Evolutionary conservation across 169 alveolate species (phyloP).

Genomic region (Plasmodium reichenowi): DNA sequence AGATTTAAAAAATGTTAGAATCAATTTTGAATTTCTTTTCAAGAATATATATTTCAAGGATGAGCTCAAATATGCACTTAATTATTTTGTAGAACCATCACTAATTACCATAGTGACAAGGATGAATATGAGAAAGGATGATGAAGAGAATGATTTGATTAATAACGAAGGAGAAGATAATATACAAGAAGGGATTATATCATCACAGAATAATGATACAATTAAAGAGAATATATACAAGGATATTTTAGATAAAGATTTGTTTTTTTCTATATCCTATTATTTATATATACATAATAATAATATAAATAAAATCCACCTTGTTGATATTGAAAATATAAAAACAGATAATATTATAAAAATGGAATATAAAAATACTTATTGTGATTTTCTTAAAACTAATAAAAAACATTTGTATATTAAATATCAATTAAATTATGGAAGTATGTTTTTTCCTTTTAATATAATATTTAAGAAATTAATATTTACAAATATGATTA

Average conservation of each 20-base stretch:
- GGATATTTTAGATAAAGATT: background rate
- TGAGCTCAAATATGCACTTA: conserved; percentile 1
- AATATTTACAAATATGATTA: conserved; percentile 5
- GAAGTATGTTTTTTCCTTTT: conserved; percentile 56
- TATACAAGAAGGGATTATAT: background rate
- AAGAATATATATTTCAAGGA: conserved; percentile 22
- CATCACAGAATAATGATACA: background rate
- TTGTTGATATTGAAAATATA: conserved; percentile 14
- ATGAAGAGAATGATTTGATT: background rate
- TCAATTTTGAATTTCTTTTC: conserved; percentile 43
- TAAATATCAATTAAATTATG: conserved; percentile 26
- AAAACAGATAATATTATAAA: background rate
- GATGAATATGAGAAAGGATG: background rate
- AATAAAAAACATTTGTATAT: conserved; percentile 10
- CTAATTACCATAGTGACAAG: conserved; percentile 45
- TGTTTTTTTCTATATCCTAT: background rate
- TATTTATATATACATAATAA: conserved; percentile 60
- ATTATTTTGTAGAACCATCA: conserved; percentile 33
- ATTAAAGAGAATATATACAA: conserved; percentile 1
- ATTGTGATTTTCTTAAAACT: conserved; percentile 35
- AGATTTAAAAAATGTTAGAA: conserved; percentile 14
- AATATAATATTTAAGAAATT: conserved; percentile 27
- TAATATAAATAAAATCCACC: conserved; percentile 21
- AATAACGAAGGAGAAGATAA: background rate
- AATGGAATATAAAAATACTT: conserved; percentile 32